Evolutionary conservation across 2,329 filamentous ascomycete species (phyloP), one percentile per base, ranked within the genome.

Genomic region (Epicoccum sorghinum): DNA sequence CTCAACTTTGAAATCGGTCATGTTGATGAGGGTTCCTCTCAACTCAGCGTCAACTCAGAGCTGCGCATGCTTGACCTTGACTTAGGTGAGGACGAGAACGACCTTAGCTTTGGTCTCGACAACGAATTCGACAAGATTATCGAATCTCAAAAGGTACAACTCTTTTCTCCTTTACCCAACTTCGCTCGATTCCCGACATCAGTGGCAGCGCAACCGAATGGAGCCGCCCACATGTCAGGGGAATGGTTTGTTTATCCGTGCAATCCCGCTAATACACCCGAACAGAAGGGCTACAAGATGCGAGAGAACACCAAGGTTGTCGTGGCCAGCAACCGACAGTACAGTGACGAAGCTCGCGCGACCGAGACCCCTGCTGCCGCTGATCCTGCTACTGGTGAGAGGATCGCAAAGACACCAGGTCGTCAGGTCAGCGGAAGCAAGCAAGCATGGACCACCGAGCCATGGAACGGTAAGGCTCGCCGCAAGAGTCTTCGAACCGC

Each of bases 211-310:
- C 58, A 45, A 33, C 42, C 58, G 22, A 48, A 60, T 49, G 60
- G 59, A 33, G 62, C 58, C 27, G 60, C 60, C 54, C 58, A 68
- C 23, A 69, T 70, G 57, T 62, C 61, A 37, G 66, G 62, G 30
- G 62, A 73, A 62, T 52, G 64, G 44, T 69, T 70, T 37, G 59
- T 65, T 12, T 69, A 65, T 55, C 66, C 64, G 60, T 42, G 66
- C 64, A 65, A 65, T 60, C 56, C 69, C 53, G 76, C 82, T 86
- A 68, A 82, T 70, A 68, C 78, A 66, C 80, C 76, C 64, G 82
- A 82, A 86, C 89, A 97, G 93, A 93, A 96, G 80, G 95, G 95
- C 52, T 99, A 99, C 71, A 83, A 98, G 40, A 99, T 98, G 93
- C 88, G 95, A 68, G 93, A 99, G 68, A 99, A 98, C 77, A 98